Conservation (phyloP, 495 filamentous ascomycete species). For the Hypoxylon lienhwacheense region DNA sequence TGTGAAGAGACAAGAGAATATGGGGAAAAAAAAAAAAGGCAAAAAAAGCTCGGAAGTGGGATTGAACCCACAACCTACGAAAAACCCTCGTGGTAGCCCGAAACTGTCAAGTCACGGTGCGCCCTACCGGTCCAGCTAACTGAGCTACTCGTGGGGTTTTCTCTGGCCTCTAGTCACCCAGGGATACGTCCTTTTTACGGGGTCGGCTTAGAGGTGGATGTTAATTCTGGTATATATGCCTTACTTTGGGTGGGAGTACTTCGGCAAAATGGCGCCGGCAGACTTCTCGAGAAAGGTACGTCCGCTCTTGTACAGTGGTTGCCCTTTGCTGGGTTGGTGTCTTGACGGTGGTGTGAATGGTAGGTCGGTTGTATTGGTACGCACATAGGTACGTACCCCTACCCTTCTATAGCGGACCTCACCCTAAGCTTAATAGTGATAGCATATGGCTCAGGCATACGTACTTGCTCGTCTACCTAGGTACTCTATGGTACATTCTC, state of each 20-base stretch:
- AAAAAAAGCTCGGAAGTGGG: conserved; percentile 1
- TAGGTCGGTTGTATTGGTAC: too few species aligned
- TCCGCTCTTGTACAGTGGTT: too few species aligned
- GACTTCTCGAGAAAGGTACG: too few species aligned
- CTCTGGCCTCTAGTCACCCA: neutral
- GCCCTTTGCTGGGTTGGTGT: too few species aligned
- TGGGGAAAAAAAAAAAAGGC: neutral
- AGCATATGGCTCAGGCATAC: too few species aligned
- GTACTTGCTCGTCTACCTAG: too few species aligned
- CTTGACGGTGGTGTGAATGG: too few species aligned
- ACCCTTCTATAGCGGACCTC: too few species aligned
- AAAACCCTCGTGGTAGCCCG: neutral
- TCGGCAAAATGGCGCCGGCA: neutral
- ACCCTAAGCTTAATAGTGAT: too few species aligned
- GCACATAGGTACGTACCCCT: too few species aligned
- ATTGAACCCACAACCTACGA: conserved; percentile 2
- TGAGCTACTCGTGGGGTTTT: neutral
- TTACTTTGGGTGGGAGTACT: neutral
- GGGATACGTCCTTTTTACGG: neutral
- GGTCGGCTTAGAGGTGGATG: neutral
- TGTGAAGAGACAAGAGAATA: neutral
- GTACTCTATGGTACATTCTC: too few species aligned
- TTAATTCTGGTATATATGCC: neutral
- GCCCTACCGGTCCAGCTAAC: neutral
- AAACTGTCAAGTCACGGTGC: conserved; percentile 2